A percentile compares a stretch with the other conserved stretches of the same genome.
Conservation (phyloP, 352 stramenopile genomes). For the Phytophthora multivora region DNA sequence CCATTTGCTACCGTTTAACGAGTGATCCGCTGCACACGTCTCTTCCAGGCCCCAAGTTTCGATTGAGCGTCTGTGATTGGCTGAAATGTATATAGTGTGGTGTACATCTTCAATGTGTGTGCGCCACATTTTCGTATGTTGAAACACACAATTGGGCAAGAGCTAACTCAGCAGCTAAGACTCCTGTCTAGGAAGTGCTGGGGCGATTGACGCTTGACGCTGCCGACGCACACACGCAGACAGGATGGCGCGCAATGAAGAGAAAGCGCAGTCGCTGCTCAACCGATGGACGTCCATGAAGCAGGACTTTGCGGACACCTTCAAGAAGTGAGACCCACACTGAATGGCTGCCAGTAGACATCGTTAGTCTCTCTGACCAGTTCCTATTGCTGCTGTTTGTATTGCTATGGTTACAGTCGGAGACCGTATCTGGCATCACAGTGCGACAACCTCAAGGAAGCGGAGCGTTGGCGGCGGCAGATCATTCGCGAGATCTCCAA, state of each 20-base stretch:
- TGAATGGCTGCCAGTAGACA: background rate
- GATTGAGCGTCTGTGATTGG: slow-evolving; percentile 10
- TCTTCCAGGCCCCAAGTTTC: slow-evolving; percentile 3
- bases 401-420: slow-evolving; percentile 38
- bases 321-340: slow-evolving; percentile 69
- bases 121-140: too few relatives aligned
- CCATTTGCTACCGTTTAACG: slow-evolving; percentile 11
- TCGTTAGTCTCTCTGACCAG: background rate
- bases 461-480: slow-evolving; percentile 92
- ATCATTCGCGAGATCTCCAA: slow-evolving; percentile 96
- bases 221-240: background rate
- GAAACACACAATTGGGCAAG: too few relatives aligned
- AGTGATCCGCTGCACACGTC: slow-evolving; percentile 7
- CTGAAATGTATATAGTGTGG: background rate
- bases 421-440: slow-evolving; percentile 94
- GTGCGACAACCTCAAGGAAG: slow-evolving; percentile 93
- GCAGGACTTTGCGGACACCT: slow-evolving; percentile 88
- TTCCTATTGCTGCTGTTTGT: slow-evolving; percentile 9
- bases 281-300: slow-evolving; percentile 99
- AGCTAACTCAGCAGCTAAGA: too few relatives aligned
- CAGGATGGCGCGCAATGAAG: slow-evolving; percentile 97
- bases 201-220: background rate
- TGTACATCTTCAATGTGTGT: background rate
- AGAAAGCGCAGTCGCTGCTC: slow-evolving; percentile 97
- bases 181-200: too few relatives aligned